Percentiles rank a stretch among this genome's conserved stretches.
Conservation (phyloP, 768 basidiomycete species). For the Rhodocollybia butyracea region DNA sequence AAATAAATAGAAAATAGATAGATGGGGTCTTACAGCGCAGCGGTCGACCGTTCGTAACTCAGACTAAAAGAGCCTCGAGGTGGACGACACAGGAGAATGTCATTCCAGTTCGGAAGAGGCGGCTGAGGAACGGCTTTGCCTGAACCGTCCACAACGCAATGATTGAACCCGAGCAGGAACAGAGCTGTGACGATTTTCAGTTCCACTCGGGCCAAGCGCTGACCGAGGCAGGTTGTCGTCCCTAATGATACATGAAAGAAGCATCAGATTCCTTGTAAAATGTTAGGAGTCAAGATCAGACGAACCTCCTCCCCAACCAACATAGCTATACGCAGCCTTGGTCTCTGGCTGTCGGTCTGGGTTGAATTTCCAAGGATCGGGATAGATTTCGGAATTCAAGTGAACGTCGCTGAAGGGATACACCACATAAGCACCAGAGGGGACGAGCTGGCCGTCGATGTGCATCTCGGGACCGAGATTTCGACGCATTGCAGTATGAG, state of each 20-base stretch:
- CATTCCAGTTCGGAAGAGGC: constrained; percentile 78
- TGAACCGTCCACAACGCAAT: constrained; percentile 49
- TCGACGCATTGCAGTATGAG: constrained; percentile 77
- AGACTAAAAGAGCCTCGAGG: constrained; percentile 51
- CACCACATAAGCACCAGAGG: constrained; percentile 71
- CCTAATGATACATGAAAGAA: constrained; percentile 36
- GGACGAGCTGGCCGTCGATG: constrained; percentile 67
- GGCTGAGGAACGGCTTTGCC: constrained; percentile 42
- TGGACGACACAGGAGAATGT: constrained; percentile 66
- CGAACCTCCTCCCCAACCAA: constrained; percentile 82
- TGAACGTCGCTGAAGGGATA: constrained; percentile 83
- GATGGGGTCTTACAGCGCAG: constrained; percentile 5
- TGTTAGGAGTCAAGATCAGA: constrained; percentile 17
- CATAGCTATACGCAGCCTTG: constrained; percentile 52
- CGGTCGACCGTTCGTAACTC: constrained; percentile 40
- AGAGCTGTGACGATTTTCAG: constrained; percentile 69
- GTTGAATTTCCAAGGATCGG: constrained; percentile 77
- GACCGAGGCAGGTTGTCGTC: constrained; percentile 67
- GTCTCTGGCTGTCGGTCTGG: constrained; percentile 43
- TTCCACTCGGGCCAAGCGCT: constrained; percentile 70
- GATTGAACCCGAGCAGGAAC: constrained; percentile 63
- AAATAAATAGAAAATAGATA: not conserved
- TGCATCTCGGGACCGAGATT: constrained; percentile 71
- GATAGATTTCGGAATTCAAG: constrained; percentile 67
- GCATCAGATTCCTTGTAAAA: constrained; percentile 1